Evolutionary conservation across 345 rosid genomes (phyloP).

Genomic region (Raphanus sativus): DNA sequence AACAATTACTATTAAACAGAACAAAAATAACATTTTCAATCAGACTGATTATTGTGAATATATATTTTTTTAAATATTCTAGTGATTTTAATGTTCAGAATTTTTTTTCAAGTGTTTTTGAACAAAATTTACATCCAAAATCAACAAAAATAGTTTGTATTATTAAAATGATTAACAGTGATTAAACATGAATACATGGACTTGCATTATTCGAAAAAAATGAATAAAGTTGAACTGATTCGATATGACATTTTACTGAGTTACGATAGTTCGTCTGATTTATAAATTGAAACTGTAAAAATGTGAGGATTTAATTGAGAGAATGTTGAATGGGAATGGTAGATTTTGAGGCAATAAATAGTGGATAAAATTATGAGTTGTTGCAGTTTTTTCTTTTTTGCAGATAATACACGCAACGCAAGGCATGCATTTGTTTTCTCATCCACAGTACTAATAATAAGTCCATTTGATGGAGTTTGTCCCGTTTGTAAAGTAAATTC

Average conservation of each 20-base stretch:
- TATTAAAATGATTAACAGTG: neutral
- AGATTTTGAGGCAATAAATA: conserved; percentile 38
- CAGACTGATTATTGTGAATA: neutral
- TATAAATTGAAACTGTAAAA: neutral
- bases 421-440: conserved; percentile 40
- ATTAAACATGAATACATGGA: neutral
- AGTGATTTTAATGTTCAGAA: neutral
- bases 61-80: too few species aligned
- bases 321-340: conserved; percentile 32
- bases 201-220: neutral
- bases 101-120: neutral
- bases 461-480: conserved; percentile 30
- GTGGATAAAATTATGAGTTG: conserved; percentile 39
- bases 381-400: neutral
- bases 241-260: neutral
- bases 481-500: neutral
- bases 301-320: conserved; percentile 28
- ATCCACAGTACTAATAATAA: conserved; percentile 20
- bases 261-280: neutral
- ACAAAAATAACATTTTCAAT: too few species aligned
- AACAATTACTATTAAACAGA: neutral
- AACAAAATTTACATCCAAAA: neutral
- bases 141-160: neutral
- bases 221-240: too few species aligned
- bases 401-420: conserved; percentile 29